These are phyloP conservation scores for Nakazawaea wickerhamii DNA, from an alignment of 805 yeast species.

Conservation along the genomic window DNA sequence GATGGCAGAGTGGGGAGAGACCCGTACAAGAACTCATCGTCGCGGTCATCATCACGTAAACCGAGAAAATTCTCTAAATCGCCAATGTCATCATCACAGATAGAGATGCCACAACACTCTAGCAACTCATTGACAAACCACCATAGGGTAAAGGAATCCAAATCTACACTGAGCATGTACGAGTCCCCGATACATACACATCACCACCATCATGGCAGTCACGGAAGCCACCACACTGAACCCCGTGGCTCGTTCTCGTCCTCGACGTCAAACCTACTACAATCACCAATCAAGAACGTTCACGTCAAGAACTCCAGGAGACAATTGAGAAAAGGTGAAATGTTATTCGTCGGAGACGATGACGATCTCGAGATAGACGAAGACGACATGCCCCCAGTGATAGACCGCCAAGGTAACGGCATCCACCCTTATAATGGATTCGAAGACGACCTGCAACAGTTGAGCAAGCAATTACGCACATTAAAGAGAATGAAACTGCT, in stretches of 20 bases:
- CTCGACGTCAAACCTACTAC: constrained; percentile 1
- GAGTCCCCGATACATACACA: constrained; percentile 21
- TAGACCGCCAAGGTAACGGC: neutral
- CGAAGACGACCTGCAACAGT: constrained; percentile 8
- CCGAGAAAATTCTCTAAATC: constrained; percentile 8
- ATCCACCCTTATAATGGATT: neutral
- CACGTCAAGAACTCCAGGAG: constrained; percentile 4
- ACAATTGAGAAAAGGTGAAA: neutral
- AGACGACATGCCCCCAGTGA: neutral
- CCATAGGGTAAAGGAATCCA: constrained; percentile 15
- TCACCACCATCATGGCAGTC: constrained; percentile 19
- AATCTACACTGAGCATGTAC: constrained; percentile 17
- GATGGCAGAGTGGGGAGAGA: constrained; percentile 6
- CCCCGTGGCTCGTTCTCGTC: constrained; percentile 9
- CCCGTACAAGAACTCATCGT: constrained; percentile 2
- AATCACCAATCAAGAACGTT: constrained; percentile 15
- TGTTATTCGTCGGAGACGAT: neutral
- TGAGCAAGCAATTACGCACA: constrained; percentile 12
- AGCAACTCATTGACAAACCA: constrained; percentile 12
- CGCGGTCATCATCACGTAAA: constrained; percentile 1
- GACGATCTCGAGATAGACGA: too few species aligned
- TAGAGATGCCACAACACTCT: neutral
- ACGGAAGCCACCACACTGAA: constrained; percentile 14
- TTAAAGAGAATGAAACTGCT: constrained; percentile 18
- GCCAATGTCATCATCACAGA: constrained; percentile 10